A percentile compares a stretch with the other conserved stretches of the same genome.
These are phyloP conservation scores for Mortierella hygrophila DNA, from an alignment of 192 early-diverging fungal species.

Conservation along the genomic window DNA sequence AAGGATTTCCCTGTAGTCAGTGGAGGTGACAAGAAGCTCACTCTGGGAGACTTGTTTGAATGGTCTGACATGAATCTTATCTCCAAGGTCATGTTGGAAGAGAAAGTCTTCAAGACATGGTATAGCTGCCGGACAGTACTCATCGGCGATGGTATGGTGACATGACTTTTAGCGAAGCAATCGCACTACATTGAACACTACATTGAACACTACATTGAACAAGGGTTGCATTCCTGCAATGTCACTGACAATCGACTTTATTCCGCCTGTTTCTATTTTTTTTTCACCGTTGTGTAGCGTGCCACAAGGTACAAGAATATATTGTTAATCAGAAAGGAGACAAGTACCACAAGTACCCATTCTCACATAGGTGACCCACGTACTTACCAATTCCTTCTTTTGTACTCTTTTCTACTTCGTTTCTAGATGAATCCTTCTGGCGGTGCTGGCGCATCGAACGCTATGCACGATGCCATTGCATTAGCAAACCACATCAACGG, in stretches of 20 bases:
- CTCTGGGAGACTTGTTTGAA: constrained; percentile 17
- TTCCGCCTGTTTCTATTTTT: neutral
- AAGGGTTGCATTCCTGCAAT: constrained; percentile 65
- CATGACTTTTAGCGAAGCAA: neutral
- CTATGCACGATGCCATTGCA: constrained; percentile 30
- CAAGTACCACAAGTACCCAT: no score
- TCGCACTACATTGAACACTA: neutral
- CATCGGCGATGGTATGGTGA: constrained; percentile 25
- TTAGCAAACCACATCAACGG: constrained; percentile 26
- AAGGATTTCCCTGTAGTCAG: constrained; percentile 6
- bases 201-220: neutral
- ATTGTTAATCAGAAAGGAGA: constrained; percentile 49
- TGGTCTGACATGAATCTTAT: neutral
- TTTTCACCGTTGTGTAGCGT: neutral
- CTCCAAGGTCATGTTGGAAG: constrained; percentile 36
- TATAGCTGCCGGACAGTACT: constrained; percentile 20
- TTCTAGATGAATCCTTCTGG: neutral
- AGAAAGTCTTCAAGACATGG: constrained; percentile 46
- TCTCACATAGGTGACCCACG: constrained; percentile 56
- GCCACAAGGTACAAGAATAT: neutral
- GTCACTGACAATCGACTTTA: constrained; percentile 71
- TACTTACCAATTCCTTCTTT: no score
- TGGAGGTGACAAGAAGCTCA: constrained; percentile 1
- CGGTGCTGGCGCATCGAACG: neutral
- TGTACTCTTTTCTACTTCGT: neutral